Percentiles rank a stretch among this genome's conserved stretches.
Conservation (phyloP, 75 land plant species). For the Sequoia sempervirens region DNA sequence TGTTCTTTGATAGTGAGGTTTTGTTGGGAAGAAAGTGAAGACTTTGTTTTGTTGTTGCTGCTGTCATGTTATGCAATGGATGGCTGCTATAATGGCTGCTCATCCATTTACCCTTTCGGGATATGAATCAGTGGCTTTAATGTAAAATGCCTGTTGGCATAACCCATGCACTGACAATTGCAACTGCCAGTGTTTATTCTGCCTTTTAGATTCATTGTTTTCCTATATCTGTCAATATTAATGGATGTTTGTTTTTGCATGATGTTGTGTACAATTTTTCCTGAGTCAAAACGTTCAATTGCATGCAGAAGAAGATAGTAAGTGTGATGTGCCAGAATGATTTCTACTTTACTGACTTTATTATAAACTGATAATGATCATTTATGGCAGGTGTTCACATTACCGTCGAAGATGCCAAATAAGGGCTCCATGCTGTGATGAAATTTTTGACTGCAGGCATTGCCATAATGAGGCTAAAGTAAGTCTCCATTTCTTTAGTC, state of each 20-base stretch:
- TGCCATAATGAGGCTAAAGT: slow-evolving; percentile 90
- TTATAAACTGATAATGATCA: not conserved
- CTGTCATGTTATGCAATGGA: not conserved
- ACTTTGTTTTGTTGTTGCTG: not conserved
- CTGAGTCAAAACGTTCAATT: not conserved
- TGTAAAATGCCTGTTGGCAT: not conserved
- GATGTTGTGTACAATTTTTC: not conserved
- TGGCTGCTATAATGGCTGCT: not conserved
- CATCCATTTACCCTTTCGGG: not conserved
- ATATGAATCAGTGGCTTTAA: not conserved
- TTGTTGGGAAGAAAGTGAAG: not conserved
- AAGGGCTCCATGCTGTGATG: slow-evolving; percentile 82
- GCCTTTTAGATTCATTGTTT: not conserved
- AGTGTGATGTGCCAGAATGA: not conserved
- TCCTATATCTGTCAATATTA: not conserved
- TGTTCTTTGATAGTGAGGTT: not conserved
- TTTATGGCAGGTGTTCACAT: slow-evolving; percentile 55
- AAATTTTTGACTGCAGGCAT: slow-evolving; percentile 78
- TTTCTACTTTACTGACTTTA: not conserved
- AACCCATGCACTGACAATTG: not conserved
- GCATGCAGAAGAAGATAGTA: not conserved
- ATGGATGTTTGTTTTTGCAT: not conserved
- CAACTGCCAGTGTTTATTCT: not conserved
- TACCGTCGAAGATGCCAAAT: slow-evolving; percentile 74
- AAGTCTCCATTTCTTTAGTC: not conserved